Evolutionary conservation across 2,329 filamentous ascomycete genomes (phyloP), one percentile per base, ranked within the genome.

Genomic region (Penicillium palitans): DNA sequence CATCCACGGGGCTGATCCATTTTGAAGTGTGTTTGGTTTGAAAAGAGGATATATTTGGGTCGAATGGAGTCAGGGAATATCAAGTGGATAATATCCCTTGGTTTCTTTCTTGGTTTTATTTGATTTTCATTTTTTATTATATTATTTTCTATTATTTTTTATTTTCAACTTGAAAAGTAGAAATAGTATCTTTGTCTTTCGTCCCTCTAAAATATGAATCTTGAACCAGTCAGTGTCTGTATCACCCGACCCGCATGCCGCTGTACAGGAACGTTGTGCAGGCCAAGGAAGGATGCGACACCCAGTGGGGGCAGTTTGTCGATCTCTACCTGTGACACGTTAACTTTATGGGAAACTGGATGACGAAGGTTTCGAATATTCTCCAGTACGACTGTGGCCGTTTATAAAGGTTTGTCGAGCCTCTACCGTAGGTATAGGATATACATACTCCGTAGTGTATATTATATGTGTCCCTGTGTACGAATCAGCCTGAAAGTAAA

Each of bases 211-310:
- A 33, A 33, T 15, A 33, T 33, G 1, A 42, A n/a, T 10, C 27
- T n/a, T 45, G 42, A 45, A 25, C 21, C 40, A 42, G 39, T 41
- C 39, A 39, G 40, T 47, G 53, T 37, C 53, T 60, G 65, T 67
- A 64, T 57, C 39, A 66, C 65, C 64, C 65, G 65, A 67, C 59
- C 59, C 52, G 63, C 61, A 65, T 63, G 13, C 29, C 45, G 31
- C 48, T 55, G 35, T 54, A 60, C 41, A 50, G 55, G 53, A 58
- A 58, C 63, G 64, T 66, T 63, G 60, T 58, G 57, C 47, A 62
- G 53, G 52, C 53, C 55, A 51, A 61, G 53, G 10, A 41, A 49
- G 61, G 55, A 61, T 64, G 56, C 42, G 55, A 54, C 47, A 44
- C 50, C 37, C 52, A 48, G 55, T 60, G 54, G 49, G 41, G 57